Percentiles rank a stretch among this genome's conserved stretches.
Evolutionary conservation across 2,329 filamentous ascomycete genomes (phyloP).

Genomic region (Phialocephala sp.): DNA sequence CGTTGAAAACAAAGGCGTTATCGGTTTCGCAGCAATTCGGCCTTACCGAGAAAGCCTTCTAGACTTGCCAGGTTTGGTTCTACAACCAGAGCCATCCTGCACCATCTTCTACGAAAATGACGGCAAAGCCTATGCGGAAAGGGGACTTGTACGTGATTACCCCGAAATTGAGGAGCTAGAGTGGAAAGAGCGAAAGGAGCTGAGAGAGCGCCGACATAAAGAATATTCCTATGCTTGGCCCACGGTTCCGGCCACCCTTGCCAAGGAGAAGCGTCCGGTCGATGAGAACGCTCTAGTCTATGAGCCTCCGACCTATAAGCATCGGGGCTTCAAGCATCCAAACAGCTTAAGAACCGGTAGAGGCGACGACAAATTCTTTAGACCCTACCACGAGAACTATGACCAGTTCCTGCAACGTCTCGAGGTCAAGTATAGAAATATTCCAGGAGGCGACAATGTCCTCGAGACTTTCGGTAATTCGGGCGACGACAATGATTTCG

Average conservation of each 20-base stretch:
- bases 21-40: slow-evolving; percentile 15
- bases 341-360: not conserved
- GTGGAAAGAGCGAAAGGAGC: not conserved
- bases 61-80: not conserved
- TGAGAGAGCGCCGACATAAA: not conserved
- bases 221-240: not conserved
- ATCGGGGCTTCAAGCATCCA: not conserved
- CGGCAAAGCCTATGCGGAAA: slow-evolving; percentile 32
- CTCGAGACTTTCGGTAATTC: slow-evolving; percentile 63
- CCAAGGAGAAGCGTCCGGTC: not conserved
- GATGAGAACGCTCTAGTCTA: not conserved
- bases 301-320: not conserved
- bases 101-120: slow-evolving; percentile 38
- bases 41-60: slow-evolving; percentile 19
- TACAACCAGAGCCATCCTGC: slow-evolving; percentile 40
- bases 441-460: slow-evolving; percentile 50
- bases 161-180: slow-evolving; percentile 34
- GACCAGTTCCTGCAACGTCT: not conserved
- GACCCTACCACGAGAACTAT: not conserved
- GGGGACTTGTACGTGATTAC: slow-evolving; percentile 40
- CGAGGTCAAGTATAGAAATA: not conserved
- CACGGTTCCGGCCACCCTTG: too few species aligned
- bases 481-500: slow-evolving; percentile 55
- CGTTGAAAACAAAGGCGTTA: slow-evolving; percentile 28
- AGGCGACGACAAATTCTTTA: not conserved